Evolutionary conservation across 2,329 filamentous ascomycete genomes (phyloP).

Genomic region (Alternaria postmessia): DNA sequence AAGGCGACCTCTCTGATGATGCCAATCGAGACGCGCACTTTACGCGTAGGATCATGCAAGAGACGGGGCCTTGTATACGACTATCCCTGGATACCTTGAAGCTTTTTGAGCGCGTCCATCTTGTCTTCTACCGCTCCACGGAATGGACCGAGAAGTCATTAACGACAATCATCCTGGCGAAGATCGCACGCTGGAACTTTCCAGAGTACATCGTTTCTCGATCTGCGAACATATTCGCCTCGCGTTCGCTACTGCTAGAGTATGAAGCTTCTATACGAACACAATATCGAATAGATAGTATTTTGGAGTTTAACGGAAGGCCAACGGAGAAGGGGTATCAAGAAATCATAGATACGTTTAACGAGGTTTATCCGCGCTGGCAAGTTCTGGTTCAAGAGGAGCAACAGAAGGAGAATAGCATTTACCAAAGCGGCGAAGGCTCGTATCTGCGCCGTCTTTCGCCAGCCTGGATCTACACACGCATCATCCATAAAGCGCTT

Average conservation of each 20-base stretch:
- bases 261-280: conserved; percentile 87
- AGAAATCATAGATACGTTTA: conserved; percentile 74
- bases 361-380: conserved; percentile 84
- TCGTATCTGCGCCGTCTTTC: conserved; percentile 90
- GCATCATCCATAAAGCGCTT: conserved; percentile 88
- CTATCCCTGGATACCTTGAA: conserved; percentile 76
- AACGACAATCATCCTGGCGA: conserved; percentile 91
- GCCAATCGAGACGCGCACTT: conserved; percentile 78
- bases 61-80: conserved; percentile 83
- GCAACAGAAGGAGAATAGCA: conserved; percentile 74
- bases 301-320: conserved; percentile 80
- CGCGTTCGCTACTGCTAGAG: conserved; percentile 77
- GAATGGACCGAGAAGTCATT: conserved; percentile 98
- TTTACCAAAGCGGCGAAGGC: conserved; percentile 85
- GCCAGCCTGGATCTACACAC: conserved; percentile 90
- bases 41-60: conserved; percentile 75
- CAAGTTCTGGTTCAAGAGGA: conserved; percentile 75
- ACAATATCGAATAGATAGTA: conserved; percentile 80
- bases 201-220: conserved; percentile 89
- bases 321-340: conserved; percentile 71
- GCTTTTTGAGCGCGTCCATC: conserved; percentile 90
- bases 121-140: conserved; percentile 95
- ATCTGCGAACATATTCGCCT: conserved; percentile 86
- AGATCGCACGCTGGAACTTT: conserved; percentile 87
- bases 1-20: conserved; percentile 48